Percentiles rank a stretch among this genome's conserved stretches.
Conservation (phyloP, 371 early-diverging fungal species). For the Actinomortierella wolfii region DNA sequence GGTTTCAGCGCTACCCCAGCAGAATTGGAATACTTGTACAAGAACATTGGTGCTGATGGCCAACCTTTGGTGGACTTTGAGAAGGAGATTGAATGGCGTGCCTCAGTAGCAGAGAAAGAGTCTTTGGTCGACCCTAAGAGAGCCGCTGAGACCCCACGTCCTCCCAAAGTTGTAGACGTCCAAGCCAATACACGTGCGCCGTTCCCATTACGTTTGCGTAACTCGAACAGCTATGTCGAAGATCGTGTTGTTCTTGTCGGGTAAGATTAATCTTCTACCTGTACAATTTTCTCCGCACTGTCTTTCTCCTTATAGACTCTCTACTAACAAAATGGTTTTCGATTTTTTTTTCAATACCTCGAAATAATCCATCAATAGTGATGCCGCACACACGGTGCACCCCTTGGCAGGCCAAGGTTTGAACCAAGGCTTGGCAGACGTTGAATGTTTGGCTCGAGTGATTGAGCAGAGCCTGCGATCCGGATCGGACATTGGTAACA, state of each 20-base stretch:
- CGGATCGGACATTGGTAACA: slow-evolving; percentile 85
- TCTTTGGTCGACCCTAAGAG: slow-evolving; percentile 18
- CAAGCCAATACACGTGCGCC: slow-evolving; percentile 73
- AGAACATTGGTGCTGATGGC: slow-evolving; percentile 54
- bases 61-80: slow-evolving; percentile 53
- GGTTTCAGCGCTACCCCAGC: slow-evolving; percentile 75
- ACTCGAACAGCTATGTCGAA: slow-evolving; percentile 75
- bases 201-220: slow-evolving; percentile 86
- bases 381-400: slow-evolving; percentile 97
- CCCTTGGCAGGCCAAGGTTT: slow-evolving; percentile 97
- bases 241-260: slow-evolving; percentile 90
- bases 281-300: not conserved
- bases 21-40: slow-evolving; percentile 77
- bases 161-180: slow-evolving; percentile 70
- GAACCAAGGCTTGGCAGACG: slow-evolving; percentile 92
- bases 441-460: slow-evolving; percentile 65
- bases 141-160: slow-evolving; percentile 42
- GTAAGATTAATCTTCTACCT: slow-evolving; percentile 43
- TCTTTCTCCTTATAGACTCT: no score
- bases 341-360: not conserved
- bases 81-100: slow-evolving; percentile 72
- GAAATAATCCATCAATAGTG: slow-evolving; percentile 54
- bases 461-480: slow-evolving; percentile 65
- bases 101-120: slow-evolving; percentile 51
- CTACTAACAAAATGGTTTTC: not conserved